Base-by-base conservation (phyloP, 208 protist genomes). In the Trypanosoma melophagium region DNA sequence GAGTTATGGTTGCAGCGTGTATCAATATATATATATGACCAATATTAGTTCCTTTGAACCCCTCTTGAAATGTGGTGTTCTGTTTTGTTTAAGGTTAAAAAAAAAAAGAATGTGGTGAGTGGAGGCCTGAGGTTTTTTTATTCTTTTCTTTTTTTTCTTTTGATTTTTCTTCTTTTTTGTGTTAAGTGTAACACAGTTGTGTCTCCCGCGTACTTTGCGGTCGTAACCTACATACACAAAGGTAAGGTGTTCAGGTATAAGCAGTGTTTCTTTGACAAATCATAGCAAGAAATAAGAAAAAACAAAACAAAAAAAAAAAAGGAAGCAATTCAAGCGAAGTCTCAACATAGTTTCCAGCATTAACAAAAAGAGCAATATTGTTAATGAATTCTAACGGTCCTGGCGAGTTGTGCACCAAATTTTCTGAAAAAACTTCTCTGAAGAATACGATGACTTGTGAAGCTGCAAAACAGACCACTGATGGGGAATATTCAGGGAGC, bases 231-330 rank as follows among this genome's bases (percentile, higher is more conserved):
- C 5, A 35, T 35, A 35, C 28, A 35, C 3, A 35, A 35, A 35
- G 28, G 5, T 35, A 35, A 35, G 28, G 28, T 35, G 5, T 35
- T 35, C 28, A 35, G 28, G 28, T 35, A 35, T 35, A 35, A 35
- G 28, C 28, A 35, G 5, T 7, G 28, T 35, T 35, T 35, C 28
- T 35, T 35, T 35, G 28, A 35, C 28, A 35, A 35, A 35, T 5
- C 28, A 35, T 35, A 35, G 28, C 28, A 35, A 35, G 28, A 35
- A 5, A 35, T 7, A 35, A 35, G 1, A 35, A 35, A 7, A 35
- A 60, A 22, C 13, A 64, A 53, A 24, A 5, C 1, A 4, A 64
- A 54, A 64, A 64, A 40, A 53, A 41, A 64, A n/a, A 38, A 44
- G 42, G 55, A 45, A 62, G 17, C 14, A 16, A 19, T 21, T 13